These are phyloP conservation scores for Nemania abortiva DNA, from an alignment of 2,329 filamentous ascomycete species.

Conservation along the genomic window DNA sequence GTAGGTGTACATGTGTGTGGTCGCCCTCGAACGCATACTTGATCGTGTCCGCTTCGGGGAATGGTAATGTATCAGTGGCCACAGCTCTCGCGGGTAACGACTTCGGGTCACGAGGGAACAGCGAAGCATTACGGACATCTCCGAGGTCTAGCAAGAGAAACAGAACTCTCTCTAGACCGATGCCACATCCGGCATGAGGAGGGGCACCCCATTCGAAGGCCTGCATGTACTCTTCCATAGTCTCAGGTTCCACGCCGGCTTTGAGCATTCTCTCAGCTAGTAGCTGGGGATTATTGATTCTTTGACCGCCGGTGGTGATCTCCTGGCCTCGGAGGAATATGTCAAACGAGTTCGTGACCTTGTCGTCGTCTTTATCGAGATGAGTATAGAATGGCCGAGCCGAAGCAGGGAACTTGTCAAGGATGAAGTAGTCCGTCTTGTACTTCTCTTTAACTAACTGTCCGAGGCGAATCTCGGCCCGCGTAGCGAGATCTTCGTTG, in stretches of 20 bases:
- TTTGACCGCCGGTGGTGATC: constrained; percentile 91
- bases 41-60: constrained; percentile 88
- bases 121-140: constrained; percentile 87
- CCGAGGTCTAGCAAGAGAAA: constrained; percentile 88
- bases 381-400: constrained; percentile 94
- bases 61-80: constrained; percentile 69
- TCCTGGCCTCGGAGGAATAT: constrained; percentile 95
- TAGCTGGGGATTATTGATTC: constrained; percentile 83
- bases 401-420: constrained; percentile 90
- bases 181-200: constrained; percentile 89
- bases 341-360: constrained; percentile 88
- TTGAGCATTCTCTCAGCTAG: constrained; percentile 82
- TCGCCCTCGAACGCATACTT: constrained; percentile 64
- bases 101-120: constrained; percentile 90
- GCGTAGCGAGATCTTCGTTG: constrained; percentile 84
- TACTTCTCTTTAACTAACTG: constrained; percentile 88
- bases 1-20: constrained; percentile 67
- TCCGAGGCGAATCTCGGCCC: constrained; percentile 88
- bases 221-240: constrained; percentile 90
- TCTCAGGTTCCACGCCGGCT: constrained; percentile 79
- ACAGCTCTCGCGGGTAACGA: constrained; percentile 77
- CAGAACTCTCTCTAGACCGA: constrained; percentile 88
- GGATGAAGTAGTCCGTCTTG: constrained; percentile 89
- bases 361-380: constrained; percentile 70
- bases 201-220: constrained; percentile 91